These are phyloP conservation scores for Acer campestre DNA, from an alignment of 345 rosid species.

Conservation along the genomic window DNA sequence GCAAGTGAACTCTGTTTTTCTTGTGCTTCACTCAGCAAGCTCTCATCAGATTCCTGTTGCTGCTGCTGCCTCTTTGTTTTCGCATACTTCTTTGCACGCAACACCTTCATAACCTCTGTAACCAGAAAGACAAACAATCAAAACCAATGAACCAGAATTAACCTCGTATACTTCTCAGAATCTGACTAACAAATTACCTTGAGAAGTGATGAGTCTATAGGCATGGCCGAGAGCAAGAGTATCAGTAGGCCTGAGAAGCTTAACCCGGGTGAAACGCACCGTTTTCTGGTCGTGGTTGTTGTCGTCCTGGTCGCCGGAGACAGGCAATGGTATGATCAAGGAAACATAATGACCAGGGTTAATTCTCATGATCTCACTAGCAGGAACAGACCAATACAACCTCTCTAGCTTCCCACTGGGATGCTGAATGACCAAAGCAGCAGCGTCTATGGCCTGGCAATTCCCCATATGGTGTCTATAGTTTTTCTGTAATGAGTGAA, in stretches of 20 bases:
- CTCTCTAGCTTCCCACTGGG: constrained; percentile 84
- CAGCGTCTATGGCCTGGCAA: constrained; percentile 96
- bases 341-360: constrained; percentile 98
- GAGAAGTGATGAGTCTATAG: constrained; percentile 86
- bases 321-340: constrained; percentile 86
- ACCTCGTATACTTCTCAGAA: neutral
- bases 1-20: constrained; percentile 32
- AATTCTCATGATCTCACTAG: constrained; percentile 72
- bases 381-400: constrained; percentile 67
- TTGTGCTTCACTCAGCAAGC: constrained; percentile 26
- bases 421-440: constrained; percentile 89
- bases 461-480: constrained; percentile 55
- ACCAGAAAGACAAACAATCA: constrained; percentile 1
- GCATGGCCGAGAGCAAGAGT: constrained; percentile 93
- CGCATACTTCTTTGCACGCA: constrained; percentile 75
- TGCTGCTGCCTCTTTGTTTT: constrained; percentile 60
- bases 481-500: constrained; percentile 25
- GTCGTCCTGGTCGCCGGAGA: constrained; percentile 25
- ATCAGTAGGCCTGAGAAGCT: constrained; percentile 86
- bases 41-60: constrained; percentile 41
- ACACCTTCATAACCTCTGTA: constrained; percentile 86
- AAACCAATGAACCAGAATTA: neutral
- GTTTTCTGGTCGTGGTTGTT: constrained; percentile 29
- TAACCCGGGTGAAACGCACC: constrained; percentile 75
- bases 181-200: constrained; percentile 48